Evolutionary conservation across 805 yeast species (phyloP), one percentile per base, ranked within the genome.

Genomic region (Candida silvatica): DNA sequence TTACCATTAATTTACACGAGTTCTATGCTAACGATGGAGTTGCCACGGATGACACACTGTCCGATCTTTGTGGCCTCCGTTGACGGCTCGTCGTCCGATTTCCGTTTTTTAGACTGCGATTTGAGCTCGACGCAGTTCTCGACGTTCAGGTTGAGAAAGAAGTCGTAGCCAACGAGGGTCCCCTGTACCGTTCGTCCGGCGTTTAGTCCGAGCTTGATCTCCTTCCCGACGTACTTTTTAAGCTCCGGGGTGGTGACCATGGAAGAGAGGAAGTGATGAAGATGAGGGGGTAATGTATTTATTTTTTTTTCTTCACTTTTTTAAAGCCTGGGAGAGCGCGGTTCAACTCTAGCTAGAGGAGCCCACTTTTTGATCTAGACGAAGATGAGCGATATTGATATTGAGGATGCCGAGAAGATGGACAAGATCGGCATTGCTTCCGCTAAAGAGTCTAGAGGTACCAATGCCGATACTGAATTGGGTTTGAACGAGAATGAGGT

Each of bases 171-270:
- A 47, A 84, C 66, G 36, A 90, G 67, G 9, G 73, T 71, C 2
- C 97, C 97, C n/a, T 74, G 71, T 1, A 90, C 74, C 45, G 71
- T 72, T 34, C 97, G 67, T 11, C 81, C 61, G 2, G 95, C 94
- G 54, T 85, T 86, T 40, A 90, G 66, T 44, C 80, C 82, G 14
- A 90, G 62, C 11, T 76, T 65, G 19, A 90, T 67, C 48, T 74
- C 73, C 58, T 83, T 84, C 51, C 83, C 88, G 72, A 85, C 68
- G 53, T 84, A 86, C 79, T 80, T 56, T 39, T 56, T 57, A 16
- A 58, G 44, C 33, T 58, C 63, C 11, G 63, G 63, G 9, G 56
- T 48, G 3, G 61, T 51, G 12, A 57, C 61, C 62, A 58, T 58
- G 5, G 6, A 32, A 29, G 41, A 33, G 27, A 29, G 30, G 27